Percentiles rank a stretch among this genome's conserved stretches.
phyloP scores from a whole-genome alignment of 2,329 filamentous ascomycete genomes.

The Neurospora sp. region DNA sequence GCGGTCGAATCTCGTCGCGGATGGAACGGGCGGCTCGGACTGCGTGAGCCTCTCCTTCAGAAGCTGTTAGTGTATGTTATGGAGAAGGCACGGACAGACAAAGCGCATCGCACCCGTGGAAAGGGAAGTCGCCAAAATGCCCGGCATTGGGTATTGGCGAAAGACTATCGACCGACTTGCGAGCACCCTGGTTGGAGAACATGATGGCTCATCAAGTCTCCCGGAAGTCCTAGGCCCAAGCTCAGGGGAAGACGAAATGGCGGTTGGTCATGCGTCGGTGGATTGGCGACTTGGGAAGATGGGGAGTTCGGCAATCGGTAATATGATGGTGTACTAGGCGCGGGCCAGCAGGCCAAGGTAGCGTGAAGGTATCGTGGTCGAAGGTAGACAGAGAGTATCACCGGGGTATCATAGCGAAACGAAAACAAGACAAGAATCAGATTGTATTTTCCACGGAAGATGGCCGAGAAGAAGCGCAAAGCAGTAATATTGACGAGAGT shows the following conservation, averaged over 20 bases:
- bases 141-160: conserved; percentile 42
- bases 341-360: neutral
- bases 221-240: conserved; percentile 16
- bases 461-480: neutral
- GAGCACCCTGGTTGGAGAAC: conserved; percentile 47
- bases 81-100: neutral
- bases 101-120: conserved; percentile 38
- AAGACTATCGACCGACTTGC: conserved; percentile 57
- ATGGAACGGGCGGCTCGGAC: conserved; percentile 30
- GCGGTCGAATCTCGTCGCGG: conserved; percentile 70
- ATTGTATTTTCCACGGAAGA: conserved; percentile 1
- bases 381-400: conserved; percentile 7
- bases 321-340: neutral
- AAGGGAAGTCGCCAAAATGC: conserved; percentile 45
- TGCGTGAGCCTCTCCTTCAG: conserved; percentile 33
- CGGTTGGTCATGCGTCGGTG: neutral
- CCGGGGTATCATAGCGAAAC: conserved; percentile 17
- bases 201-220: conserved; percentile 33
- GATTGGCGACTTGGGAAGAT: neutral
- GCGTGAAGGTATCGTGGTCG: neutral
- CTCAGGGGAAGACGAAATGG: neutral
- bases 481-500: neutral
- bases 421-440: neutral
- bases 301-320: conserved; percentile 1
- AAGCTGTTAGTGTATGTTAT: conserved; percentile 19